Evolutionary conservation across 495 filamentous ascomycete species (phyloP).

Genomic region (Annulohypoxylon nitens): DNA sequence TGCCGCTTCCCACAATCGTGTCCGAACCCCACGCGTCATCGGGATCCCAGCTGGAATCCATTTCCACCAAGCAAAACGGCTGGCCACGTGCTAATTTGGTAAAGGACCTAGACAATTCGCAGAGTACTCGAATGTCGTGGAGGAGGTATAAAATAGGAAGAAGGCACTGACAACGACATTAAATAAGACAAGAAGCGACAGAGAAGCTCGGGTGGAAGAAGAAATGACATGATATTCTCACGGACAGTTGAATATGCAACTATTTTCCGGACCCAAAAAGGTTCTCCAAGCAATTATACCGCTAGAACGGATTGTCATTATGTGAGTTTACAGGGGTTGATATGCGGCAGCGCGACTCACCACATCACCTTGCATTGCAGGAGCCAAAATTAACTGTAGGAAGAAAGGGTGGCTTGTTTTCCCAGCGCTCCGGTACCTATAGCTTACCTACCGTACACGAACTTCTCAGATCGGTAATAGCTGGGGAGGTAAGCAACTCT

Average conservation of each 20-base stretch:
- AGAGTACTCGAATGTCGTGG: not conserved
- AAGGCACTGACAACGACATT: not conserved
- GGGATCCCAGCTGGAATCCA: constrained; percentile 4
- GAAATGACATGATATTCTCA: not conserved
- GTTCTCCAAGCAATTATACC: constrained; percentile 4
- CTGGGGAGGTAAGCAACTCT: not conserved
- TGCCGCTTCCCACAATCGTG: constrained; percentile 4
- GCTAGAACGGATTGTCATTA: not conserved
- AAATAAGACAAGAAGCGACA: not conserved
- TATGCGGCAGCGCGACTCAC: not conserved
- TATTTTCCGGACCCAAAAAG: not conserved
- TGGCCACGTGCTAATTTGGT: not conserved
- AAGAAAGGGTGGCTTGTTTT: not conserved
- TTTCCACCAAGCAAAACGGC: not conserved
- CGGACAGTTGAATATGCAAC: constrained; percentile 1
- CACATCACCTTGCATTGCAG: constrained; percentile 21
- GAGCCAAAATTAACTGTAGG: constrained; percentile 2
- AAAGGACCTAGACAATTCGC: not conserved
- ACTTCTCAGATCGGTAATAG: not conserved
- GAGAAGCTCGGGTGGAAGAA: not conserved
- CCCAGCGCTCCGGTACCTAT: not conserved
- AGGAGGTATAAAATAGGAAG: not conserved
- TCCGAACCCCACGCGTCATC: constrained; percentile 7
- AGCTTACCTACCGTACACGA: not conserved
- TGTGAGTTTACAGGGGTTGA: not conserved